Evolutionary conservation across 139 green algal species (phyloP).

Genomic region (Haematococcus sp.): DNA sequence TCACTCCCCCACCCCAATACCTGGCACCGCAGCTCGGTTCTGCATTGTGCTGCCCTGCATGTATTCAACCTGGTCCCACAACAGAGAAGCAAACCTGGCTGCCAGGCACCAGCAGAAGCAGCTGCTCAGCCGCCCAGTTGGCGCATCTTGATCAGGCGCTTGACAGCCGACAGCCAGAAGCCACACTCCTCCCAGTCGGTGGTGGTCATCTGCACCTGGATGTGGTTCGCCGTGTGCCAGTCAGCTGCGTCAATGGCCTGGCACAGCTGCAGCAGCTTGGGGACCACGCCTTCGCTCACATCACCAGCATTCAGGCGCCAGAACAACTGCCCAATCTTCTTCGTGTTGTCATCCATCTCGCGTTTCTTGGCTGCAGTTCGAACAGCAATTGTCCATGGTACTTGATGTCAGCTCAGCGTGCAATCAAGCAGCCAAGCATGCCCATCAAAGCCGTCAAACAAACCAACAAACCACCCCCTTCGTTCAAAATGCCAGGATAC

Average conservation of each 20-base stretch:
- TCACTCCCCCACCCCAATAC: no score
- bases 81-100: no score
- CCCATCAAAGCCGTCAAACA: no score
- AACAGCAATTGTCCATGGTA: background rate
- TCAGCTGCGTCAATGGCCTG: conserved; percentile 79
- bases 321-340: conserved; percentile 85
- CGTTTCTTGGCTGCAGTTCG: conserved; percentile 73
- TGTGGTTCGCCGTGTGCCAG: conserved; percentile 68
- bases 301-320: conserved; percentile 85
- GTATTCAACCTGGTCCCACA: no score
- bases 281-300: conserved; percentile 47
- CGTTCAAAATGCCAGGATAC: no score
- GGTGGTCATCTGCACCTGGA: conserved; percentile 87
- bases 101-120: no score
- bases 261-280: conserved; percentile 79
- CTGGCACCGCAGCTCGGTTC: no score
- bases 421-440: no score
- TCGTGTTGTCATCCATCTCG: conserved; percentile 95
- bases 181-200: conserved; percentile 93
- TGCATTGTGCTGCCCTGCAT: no score
- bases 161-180: conserved; percentile 89
- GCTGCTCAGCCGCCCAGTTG: conserved; percentile 28
- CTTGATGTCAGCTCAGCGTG: no score
- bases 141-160: conserved; percentile 91
- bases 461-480: no score